Evolutionary conservation across 352 stramenopile genomes (phyloP).

Genomic region (Globisporangium irregulare): DNA sequence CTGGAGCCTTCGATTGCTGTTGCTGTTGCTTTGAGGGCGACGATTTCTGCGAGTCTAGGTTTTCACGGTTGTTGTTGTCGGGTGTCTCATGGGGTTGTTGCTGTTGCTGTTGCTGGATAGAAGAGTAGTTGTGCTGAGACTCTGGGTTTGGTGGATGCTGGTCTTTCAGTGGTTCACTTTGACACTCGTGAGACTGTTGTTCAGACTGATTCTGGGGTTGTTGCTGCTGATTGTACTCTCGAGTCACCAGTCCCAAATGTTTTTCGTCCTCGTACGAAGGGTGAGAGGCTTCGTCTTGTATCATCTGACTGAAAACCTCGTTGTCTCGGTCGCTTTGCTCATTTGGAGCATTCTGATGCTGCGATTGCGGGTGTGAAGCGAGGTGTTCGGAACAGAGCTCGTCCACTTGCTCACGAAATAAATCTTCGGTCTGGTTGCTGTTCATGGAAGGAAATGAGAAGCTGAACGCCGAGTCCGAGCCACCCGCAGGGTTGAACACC

Average conservation of each 20-base stretch:
- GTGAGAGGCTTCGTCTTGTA: background rate
- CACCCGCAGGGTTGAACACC: conserved; percentile 6
- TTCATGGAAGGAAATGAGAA: conserved; percentile 23
- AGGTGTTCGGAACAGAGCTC: background rate
- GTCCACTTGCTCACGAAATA: background rate
- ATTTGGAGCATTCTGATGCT: background rate
- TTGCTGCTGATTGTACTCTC: background rate
- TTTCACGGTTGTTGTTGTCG: background rate
- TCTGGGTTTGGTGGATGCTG: background rate
- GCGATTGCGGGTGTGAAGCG: background rate
- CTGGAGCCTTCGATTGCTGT: background rate
- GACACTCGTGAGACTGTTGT: background rate
- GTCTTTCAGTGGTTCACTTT: background rate
- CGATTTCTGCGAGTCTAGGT: background rate
- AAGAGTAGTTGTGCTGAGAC: background rate
- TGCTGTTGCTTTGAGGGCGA: background rate
- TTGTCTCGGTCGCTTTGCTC: background rate
- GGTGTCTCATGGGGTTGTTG: background rate
- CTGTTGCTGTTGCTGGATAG: background rate
- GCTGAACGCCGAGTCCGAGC: conserved; percentile 22
- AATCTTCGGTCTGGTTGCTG: conserved; percentile 2
- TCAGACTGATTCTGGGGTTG: background rate
- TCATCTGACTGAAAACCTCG: background rate
- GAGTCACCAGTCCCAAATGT: background rate
- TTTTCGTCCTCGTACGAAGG: no score